Percentiles rank a stretch among this genome's conserved stretches.
phyloP scores from a whole-genome alignment of 2,329 filamentous ascomycete genomes.

The Colletotrichum tropicicola region DNA sequence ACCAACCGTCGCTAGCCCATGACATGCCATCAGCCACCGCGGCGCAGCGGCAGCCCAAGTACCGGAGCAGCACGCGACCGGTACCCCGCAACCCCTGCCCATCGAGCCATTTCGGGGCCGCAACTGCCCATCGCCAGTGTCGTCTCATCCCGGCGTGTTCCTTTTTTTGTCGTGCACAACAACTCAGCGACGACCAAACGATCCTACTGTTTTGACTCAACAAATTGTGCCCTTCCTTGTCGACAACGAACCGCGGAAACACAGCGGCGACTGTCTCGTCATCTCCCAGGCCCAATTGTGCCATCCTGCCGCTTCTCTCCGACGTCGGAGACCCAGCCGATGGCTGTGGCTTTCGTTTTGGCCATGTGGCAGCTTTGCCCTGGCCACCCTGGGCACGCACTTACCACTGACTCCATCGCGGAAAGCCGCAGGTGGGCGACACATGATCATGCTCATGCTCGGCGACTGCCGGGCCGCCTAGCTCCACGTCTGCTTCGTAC shows the following conservation, averaged over 20 bases:
- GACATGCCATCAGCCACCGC: slow-evolving; percentile 14
- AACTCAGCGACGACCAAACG: neutral
- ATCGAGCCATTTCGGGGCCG: slow-evolving; percentile 27
- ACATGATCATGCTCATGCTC: slow-evolving; percentile 25
- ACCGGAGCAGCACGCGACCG: slow-evolving; percentile 17
- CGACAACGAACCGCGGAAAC: neutral
- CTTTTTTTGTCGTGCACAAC: neutral
- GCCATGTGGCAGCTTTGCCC: slow-evolving; percentile 6
- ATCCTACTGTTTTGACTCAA: slow-evolving; percentile 13
- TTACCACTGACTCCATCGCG: slow-evolving; percentile 22
- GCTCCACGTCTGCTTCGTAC: neutral
- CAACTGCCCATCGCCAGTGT: slow-evolving; percentile 28
- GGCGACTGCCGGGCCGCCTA: neutral
- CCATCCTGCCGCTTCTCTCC: slow-evolving; percentile 2
- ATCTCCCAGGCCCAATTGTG: neutral
- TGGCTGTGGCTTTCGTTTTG: slow-evolving; percentile 4
- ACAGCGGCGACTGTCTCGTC: neutral
- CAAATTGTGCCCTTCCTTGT: neutral
- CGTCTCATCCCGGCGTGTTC: slow-evolving; percentile 14
- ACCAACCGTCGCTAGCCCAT: slow-evolving; percentile 22
- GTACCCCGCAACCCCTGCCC: slow-evolving; percentile 15
- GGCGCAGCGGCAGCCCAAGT: slow-evolving; percentile 8
- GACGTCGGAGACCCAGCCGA: slow-evolving; percentile 13
- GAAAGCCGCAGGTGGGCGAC: too few species aligned
- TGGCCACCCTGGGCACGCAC: neutral